Evolutionary conservation across 2,329 filamentous ascomycete species (phyloP).

Genomic region (Talaromyces verruculosus): DNA sequence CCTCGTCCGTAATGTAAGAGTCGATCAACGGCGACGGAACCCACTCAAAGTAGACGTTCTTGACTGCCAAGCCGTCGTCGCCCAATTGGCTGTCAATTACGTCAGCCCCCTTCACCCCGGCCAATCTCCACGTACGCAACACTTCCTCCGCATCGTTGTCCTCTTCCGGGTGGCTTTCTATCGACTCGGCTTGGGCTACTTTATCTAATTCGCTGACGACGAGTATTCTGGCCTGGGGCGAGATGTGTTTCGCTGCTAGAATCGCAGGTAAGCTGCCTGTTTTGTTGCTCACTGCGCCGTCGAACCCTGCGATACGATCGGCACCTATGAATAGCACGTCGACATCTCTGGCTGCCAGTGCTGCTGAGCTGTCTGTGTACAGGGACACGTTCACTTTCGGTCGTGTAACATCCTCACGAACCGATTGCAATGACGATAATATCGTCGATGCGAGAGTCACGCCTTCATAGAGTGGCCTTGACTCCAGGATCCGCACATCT

Average conservation of each 20-base stretch:
- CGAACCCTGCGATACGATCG: constrained; percentile 56
- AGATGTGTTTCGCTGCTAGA: constrained; percentile 54
- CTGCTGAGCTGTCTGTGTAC: constrained; percentile 61
- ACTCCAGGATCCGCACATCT: constrained; percentile 64
- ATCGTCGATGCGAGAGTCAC: constrained; percentile 47
- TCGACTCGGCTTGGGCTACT: constrained; percentile 50
- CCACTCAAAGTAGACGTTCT: constrained; percentile 63
- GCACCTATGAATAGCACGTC: constrained; percentile 64
- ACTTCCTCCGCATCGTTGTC: constrained; percentile 58
- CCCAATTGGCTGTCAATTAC: constrained; percentile 24
- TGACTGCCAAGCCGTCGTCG: constrained; percentile 33
- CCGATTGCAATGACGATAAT: constrained; percentile 22
- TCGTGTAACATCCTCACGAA: constrained; percentile 22
- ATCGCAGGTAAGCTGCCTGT: constrained; percentile 62
- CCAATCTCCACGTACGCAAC: constrained; percentile 45
- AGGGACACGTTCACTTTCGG: constrained; percentile 48
- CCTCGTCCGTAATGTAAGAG: constrained; percentile 57
- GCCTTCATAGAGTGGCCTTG: constrained; percentile 66
- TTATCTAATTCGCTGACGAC: constrained; percentile 63
- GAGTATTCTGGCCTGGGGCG: constrained; percentile 51
- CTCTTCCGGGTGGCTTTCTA: constrained; percentile 47
- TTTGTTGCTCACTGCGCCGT: constrained; percentile 66
- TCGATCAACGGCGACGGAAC: constrained; percentile 54
- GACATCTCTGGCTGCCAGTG: constrained; percentile 52
- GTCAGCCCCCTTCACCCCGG: constrained; percentile 25